These are phyloP conservation scores for Pseudoscleropodium purum DNA, from an alignment of 225 moss, liverwort and hornwort species.

Conservation along the genomic window DNA sequence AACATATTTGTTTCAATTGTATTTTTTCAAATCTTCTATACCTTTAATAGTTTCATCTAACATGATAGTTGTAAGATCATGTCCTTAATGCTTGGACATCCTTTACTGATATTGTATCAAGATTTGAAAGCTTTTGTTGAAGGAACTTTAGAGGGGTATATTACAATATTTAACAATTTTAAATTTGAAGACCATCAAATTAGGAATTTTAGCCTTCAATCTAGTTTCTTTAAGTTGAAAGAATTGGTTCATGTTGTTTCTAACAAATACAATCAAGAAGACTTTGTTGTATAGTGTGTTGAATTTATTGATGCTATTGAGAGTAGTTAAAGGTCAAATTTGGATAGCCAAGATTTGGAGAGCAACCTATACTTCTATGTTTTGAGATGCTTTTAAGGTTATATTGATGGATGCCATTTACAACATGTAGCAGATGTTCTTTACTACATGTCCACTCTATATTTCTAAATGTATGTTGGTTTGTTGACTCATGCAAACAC, in stretches of 20 bases:
- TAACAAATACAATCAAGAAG: neutral
- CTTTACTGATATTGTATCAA: neutral
- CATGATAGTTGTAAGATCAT: too few species aligned
- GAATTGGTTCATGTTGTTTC: neutral
- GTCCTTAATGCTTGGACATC: too few species aligned
- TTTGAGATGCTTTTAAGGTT: too few species aligned
- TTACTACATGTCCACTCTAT: neutral
- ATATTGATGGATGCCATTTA: neutral
- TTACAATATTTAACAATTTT: neutral
- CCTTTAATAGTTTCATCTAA: too few species aligned
- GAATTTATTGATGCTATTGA: neutral
- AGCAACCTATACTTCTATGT: neutral
- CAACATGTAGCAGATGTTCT: neutral
- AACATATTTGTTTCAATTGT: too few species aligned
- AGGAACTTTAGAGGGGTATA: neutral
- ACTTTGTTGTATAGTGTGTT: neutral
- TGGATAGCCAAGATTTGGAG: neutral
- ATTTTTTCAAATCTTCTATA: too few species aligned
- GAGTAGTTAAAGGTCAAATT: neutral
- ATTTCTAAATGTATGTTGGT: too few species aligned
- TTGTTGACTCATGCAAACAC: neutral
- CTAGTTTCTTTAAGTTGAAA: neutral
- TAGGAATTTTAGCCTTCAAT: neutral
- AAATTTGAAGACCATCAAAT: accelerated
- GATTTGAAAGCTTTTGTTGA: neutral